These are phyloP conservation scores for Diaporthe sp. DNA, from an alignment of 2,329 filamentous ascomycete species.

Conservation along the genomic window DNA sequence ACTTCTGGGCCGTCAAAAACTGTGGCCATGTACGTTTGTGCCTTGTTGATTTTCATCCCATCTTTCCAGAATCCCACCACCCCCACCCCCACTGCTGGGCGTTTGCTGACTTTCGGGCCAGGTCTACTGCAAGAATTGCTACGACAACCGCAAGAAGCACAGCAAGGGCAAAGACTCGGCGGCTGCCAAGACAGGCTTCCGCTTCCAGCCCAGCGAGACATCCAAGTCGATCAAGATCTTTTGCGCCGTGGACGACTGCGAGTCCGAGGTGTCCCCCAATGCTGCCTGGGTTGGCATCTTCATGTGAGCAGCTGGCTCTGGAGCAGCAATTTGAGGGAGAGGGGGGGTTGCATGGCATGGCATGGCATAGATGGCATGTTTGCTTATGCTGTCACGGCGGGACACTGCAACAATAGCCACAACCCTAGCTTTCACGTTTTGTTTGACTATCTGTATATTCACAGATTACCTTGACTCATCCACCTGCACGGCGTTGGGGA, in stretches of 20 bases:
- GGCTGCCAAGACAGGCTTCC: conserved; percentile 51
- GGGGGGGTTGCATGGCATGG: neutral
- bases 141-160: conserved; percentile 64
- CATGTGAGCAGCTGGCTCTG: conserved; percentile 51
- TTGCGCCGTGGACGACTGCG: conserved; percentile 70
- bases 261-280: conserved; percentile 66
- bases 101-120: conserved; percentile 45
- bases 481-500: conserved; percentile 33
- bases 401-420: neutral
- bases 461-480: conserved; percentile 3
- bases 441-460: conserved; percentile 24
- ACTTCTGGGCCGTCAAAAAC: conserved; percentile 91
- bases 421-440: neutral
- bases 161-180: conserved; percentile 47
- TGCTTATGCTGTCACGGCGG: neutral
- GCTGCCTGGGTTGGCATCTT: conserved; percentile 73
- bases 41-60: neutral
- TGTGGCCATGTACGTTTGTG: conserved; percentile 84
- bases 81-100: neutral
- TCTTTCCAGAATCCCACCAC: neutral
- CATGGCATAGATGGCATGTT: no score
- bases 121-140: conserved; percentile 75
- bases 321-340: neutral
- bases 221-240: conserved; percentile 53
- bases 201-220: conserved; percentile 43